Evolutionary conservation across 495 filamentous ascomycete species (phyloP), one percentile per base, ranked within the genome.

Genomic region (Clavariopsis aquatica): DNA sequence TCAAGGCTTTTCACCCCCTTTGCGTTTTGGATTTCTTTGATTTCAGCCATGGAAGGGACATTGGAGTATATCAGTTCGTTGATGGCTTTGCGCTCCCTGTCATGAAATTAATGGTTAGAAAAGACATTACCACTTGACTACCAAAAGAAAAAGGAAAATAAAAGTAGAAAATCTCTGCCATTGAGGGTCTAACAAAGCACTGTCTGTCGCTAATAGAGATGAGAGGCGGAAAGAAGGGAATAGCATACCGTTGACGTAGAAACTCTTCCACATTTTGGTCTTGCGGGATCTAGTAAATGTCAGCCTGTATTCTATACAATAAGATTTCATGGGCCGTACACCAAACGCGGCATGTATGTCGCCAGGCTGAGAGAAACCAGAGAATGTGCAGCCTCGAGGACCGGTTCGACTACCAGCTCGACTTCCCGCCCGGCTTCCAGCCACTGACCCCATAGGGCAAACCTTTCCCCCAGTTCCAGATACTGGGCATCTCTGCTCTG

Each of bases 1-100:
- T 83, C 80, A 1, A 64, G 63, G 58, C 60, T 69, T 57, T 72
- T 72, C 22, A 71, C 57, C 12, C 66, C 72, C 34, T 64, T 52
- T 41, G 60, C 53, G 17, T 31, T 60, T 26, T 72, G 58, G 10
- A 73, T 20, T 19, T 73, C 70, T 15, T 68, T 69, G 22, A 73
- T 70, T 3, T 71, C 67, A 31, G 45, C 62, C 54, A 57, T 57
- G 10, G 54, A 57, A 24, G 54, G 54, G 6, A 22, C 63, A 38
- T 64, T 73, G 68, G 12, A 62, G 58, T 29, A 68, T 51, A 47
- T 65, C 52, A 20, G 61, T 31, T 52, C 57, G 57, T 29, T 62
- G 31, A 27, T 62, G 20, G 49, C 65, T 60, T 49, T 71, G 57
- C 28, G 71, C 60, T n/a, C 69, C 61, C 57, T 73, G 62, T 28